These are phyloP conservation scores for Rhynchosporium agropyri DNA, from an alignment of 2,329 filamentous ascomycete species.

Conservation along the genomic window DNA sequence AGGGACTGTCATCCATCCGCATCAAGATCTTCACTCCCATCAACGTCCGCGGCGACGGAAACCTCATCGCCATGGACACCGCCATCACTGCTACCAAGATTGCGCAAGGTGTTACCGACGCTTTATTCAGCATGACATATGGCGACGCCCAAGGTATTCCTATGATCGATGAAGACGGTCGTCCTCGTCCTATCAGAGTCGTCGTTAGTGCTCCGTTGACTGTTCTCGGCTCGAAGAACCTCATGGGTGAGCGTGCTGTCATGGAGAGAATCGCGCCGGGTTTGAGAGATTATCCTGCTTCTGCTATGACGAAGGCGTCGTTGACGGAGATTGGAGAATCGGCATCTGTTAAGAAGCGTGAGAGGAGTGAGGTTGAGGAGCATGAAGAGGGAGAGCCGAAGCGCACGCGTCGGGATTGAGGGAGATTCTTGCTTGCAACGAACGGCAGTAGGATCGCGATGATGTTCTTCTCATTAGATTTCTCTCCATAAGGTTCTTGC, in stretches of 20 bases:
- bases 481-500: neutral
- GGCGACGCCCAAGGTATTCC: constrained; percentile 45
- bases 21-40: constrained; percentile 54
- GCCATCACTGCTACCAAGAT: constrained; percentile 47
- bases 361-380: constrained; percentile 20
- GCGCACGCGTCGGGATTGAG: constrained; percentile 17
- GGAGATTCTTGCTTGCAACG: neutral
- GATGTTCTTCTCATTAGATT: neutral
- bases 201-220: constrained; percentile 51
- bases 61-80: constrained; percentile 49
- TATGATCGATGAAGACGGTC: constrained; percentile 51
- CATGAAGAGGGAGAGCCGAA: constrained; percentile 21
- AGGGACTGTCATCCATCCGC: constrained; percentile 46
- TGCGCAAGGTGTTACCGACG: constrained; percentile 49
- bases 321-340: neutral
- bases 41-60: constrained; percentile 51
- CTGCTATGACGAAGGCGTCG: constrained; percentile 10
- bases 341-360: constrained; percentile 22
- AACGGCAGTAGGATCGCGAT: neutral
- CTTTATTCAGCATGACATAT: constrained; percentile 48
- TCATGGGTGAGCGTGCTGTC: constrained; percentile 45
- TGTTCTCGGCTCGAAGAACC: constrained; percentile 50
- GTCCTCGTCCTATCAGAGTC: constrained; percentile 47
- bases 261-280: constrained; percentile 16
- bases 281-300: neutral